phyloP scores from a whole-genome alignment of 2,329 filamentous ascomycete species.

The Epicoccum nigrum region DNA sequence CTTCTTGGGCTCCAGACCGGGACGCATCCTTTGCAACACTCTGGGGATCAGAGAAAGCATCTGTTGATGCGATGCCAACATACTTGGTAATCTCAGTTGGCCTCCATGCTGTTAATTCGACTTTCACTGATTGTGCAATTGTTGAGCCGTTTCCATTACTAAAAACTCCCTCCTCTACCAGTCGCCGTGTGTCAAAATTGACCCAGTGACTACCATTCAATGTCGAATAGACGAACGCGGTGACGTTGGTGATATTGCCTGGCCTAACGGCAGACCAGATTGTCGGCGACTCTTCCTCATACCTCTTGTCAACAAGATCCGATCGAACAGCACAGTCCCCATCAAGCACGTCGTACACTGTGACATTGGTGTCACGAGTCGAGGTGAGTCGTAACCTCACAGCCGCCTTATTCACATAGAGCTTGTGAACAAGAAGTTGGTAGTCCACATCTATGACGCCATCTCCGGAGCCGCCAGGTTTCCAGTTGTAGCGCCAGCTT shows the following conservation, averaged over 20 bases:
- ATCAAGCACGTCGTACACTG: constrained; percentile 70
- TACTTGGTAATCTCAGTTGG: constrained; percentile 68
- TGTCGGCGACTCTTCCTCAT: constrained; percentile 56
- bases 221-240: constrained; percentile 64
- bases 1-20: constrained; percentile 55
- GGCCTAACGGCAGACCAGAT: constrained; percentile 72
- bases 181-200: constrained; percentile 50
- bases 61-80: constrained; percentile 70
- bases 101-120: constrained; percentile 60
- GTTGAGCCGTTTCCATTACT: constrained; percentile 64
- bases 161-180: constrained; percentile 57
- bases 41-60: constrained; percentile 67
- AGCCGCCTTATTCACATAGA: constrained; percentile 65
- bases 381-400: constrained; percentile 66
- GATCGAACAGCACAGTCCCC: constrained; percentile 71
- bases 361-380: constrained; percentile 59
- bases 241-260: constrained; percentile 65
- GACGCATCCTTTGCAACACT: constrained; percentile 62
- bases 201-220: constrained; percentile 55
- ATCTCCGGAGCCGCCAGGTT: constrained; percentile 52
- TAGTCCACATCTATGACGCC: constrained; percentile 66
- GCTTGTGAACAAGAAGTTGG: constrained; percentile 69
- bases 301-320: constrained; percentile 62
- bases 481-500: constrained; percentile 71
- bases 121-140: constrained; percentile 65